Base-by-base conservation (phyloP, 192 early-diverging fungal genomes). In the Geranomyces variabilis region DNA sequence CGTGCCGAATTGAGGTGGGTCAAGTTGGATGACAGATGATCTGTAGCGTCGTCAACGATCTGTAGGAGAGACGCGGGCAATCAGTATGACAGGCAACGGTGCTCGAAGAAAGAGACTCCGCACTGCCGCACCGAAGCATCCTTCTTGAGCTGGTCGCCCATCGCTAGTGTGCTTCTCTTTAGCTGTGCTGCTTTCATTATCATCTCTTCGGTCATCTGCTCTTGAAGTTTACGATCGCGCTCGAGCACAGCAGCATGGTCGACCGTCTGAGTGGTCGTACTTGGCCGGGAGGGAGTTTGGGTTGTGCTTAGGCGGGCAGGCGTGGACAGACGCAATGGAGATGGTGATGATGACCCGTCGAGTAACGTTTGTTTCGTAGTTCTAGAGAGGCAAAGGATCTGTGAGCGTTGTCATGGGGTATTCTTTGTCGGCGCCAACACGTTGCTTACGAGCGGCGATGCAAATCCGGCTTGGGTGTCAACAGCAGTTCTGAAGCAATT, bases 151-250 rank as follows among this genome's bases (percentile, higher is more conserved):
- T 34, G 29, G 19, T 75, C 74, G 22, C 67, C 28, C 14, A 75
- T n/a, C 30, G 34, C 51, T 58, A 69, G 0, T 19, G 66, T 65
- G 62, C 58, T 75, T 26, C 19, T 44, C 36, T 70, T 69, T 14
- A 75, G 44, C 36, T 57, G 57, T 1, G 59, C 60, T 15, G 74
- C 67, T 63, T 67, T 62, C 1, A 12, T 19, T 12, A 51, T 24
- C 49, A 75, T 21, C 9, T 75, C 74, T 4, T 75, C 67, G 14
- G 74, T 70, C 67, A 75, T 33, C 29, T 69, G 46, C 33, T 75
- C 67, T 14, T 75, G 74, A 0, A 65, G 22, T 29, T 70, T 22
- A 19, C 65, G 63, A 22, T 75, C 59, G 14, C 45, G 59, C 28
- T 69, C 62, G 17, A 75, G 65, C 6, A 62, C 26, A 33, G 30